Conservation (phyloP, 164 flowering plant species). For the Taxillus chinensis region DNA sequence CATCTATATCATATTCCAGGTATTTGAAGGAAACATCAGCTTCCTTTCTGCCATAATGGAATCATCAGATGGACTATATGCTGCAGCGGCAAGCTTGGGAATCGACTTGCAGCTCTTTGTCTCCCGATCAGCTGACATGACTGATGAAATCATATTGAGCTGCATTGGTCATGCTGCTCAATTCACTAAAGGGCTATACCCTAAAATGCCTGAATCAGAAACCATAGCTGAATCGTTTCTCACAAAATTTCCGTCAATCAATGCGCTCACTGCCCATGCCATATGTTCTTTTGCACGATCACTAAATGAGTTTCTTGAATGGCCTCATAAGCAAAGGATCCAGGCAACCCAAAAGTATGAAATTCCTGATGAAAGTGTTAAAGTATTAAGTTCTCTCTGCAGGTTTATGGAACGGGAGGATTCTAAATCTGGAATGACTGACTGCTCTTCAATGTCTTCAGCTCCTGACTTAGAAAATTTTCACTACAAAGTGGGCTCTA, state of each 20-base stretch:
- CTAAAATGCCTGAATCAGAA: conserved; percentile 80
- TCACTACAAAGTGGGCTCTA: conserved; percentile 23
- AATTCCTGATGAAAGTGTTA: conserved; percentile 61
- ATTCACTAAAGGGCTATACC: conserved; percentile 31
- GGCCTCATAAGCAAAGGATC: conserved; percentile 40
- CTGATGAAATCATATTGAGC: conserved; percentile 69
- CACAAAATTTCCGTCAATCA: conserved; percentile 74
- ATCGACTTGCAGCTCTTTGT: conserved; percentile 68
- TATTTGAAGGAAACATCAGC: conserved; percentile 76
- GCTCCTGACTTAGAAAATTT: conserved; percentile 48
- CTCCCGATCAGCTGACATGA: conserved; percentile 65
- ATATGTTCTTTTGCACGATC: conserved; percentile 56
- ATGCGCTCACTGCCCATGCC: conserved; percentile 86
- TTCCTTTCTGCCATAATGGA: conserved; percentile 72
- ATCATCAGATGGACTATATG: conserved; percentile 84
- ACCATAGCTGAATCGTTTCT: conserved; percentile 88
- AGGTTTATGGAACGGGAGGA: conserved; percentile 78
- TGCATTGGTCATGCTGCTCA: conserved; percentile 37
- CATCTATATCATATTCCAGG: conserved; percentile 25
- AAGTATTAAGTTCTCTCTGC: conserved; percentile 53
- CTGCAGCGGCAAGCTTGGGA: conserved; percentile 85
- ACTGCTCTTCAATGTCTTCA: conserved; percentile 75
- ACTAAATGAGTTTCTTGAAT: conserved; percentile 51
- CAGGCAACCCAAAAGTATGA: conserved; percentile 35
- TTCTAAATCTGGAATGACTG: conserved; percentile 81